Conservation (phyloP, 1,284 basidiomycete species). For the Naganishia cerealis region DNA sequence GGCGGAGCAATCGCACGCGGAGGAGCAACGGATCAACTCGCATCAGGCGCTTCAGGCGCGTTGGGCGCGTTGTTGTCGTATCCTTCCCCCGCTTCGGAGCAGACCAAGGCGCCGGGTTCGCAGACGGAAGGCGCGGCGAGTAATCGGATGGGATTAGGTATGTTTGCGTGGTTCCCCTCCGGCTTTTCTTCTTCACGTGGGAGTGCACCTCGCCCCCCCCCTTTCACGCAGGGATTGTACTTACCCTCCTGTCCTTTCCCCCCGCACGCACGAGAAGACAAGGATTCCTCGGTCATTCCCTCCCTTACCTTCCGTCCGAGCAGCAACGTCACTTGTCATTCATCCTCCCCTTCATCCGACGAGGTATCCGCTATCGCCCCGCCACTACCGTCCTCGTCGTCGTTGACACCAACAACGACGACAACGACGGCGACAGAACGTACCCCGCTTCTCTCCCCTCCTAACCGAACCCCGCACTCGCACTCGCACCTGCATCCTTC, state of each 20-base stretch:
- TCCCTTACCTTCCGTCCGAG: conserved; percentile 11
- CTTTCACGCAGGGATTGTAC: too few species aligned
- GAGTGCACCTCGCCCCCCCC: too few species aligned
- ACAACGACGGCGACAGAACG: conserved; percentile 8
- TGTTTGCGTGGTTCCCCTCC: not conserved
- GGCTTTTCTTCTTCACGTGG: too few species aligned
- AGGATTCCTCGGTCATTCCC: conserved; percentile 6
- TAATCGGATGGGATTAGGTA: not conserved
- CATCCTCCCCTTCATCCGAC: not conserved
- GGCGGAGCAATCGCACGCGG: not conserved
- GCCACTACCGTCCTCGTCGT: too few species aligned
- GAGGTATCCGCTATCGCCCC: not conserved
- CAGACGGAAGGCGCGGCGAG: not conserved
- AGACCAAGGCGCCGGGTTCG: not conserved
- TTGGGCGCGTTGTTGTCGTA: not conserved
- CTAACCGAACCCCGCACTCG: conserved; percentile 1
- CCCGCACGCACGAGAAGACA: not conserved
- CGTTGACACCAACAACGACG: not conserved
- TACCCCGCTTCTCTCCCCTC: conserved; percentile 7
- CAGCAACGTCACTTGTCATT: not conserved
- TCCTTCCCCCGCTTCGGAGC: not conserved
- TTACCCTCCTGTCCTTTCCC: not conserved
- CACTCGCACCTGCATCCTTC: not conserved
- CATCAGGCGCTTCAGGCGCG: not conserved
- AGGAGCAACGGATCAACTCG: not conserved